Percentiles rank a stretch among this genome's conserved stretches.
phyloP scores from a whole-genome alignment of 768 basidiomycete species.

The Cystoderma amianthinum region DNA sequence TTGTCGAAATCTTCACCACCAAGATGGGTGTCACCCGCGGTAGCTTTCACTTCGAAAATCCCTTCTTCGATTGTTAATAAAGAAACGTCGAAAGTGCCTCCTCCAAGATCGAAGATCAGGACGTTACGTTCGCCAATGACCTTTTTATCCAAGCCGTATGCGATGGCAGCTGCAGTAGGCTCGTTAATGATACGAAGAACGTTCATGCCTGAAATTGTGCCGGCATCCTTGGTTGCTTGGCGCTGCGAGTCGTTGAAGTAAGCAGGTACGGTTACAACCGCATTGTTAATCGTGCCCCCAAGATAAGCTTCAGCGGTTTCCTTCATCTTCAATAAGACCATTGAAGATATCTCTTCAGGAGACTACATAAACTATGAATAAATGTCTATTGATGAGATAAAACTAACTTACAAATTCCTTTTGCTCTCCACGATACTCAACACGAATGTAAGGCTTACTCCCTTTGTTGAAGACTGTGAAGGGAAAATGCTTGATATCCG shows the following conservation, averaged over 20 bases:
- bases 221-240: slow-evolving; percentile 97
- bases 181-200: slow-evolving; percentile 99
- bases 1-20: slow-evolving; percentile 99
- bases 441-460: slow-evolving; percentile 84
- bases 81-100: slow-evolving; percentile 98
- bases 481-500: slow-evolving; percentile 88
- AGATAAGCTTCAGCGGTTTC: slow-evolving; percentile 97
- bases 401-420: slow-evolving; percentile 79
- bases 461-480: slow-evolving; percentile 85
- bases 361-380: slow-evolving; percentile 43
- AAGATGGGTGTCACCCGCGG: slow-evolving; percentile 96
- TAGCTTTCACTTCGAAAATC: slow-evolving; percentile 98
- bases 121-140: slow-evolving; percentile 87
- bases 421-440: slow-evolving; percentile 88
- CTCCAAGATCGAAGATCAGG: slow-evolving; percentile 96
- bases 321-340: slow-evolving; percentile 98
- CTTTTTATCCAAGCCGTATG: slow-evolving; percentile 98
- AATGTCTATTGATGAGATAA: slow-evolving; percentile 1
- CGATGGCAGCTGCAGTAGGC: slow-evolving; percentile 96
- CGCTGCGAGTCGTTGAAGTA: slow-evolving; percentile 99
- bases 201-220: slow-evolving; percentile 88
- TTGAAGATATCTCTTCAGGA: slow-evolving; percentile 96
- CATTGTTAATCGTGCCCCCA: slow-evolving; percentile 76
- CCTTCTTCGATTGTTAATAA: slow-evolving; percentile 95
- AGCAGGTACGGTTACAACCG: slow-evolving; percentile 93